These are phyloP conservation scores for Fragaria iinumae DNA, from an alignment of 306 rosid genomes.

Conservation along the genomic window DNA sequence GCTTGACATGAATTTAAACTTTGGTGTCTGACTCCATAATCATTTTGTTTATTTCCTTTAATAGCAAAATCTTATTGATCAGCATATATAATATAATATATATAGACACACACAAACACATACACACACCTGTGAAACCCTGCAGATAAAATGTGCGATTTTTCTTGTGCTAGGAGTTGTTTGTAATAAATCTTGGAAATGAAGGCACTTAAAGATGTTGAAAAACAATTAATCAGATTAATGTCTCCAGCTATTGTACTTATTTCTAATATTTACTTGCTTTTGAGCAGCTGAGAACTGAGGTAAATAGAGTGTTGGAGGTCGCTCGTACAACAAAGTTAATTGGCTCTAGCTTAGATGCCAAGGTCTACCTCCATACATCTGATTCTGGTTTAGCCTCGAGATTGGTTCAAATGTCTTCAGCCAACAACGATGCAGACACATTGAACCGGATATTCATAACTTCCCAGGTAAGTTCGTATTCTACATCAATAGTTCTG, in stretches of 20 bases:
- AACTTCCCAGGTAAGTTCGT: conserved; percentile 77
- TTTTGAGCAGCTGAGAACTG: conserved; percentile 78
- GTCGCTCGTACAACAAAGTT: conserved; percentile 72
- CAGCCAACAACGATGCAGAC: conserved; percentile 65
- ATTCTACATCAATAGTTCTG: neutral
- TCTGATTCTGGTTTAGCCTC: conserved; percentile 59
- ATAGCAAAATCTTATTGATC: neutral
- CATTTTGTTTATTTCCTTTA: neutral
- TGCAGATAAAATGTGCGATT: neutral
- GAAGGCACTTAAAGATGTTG: neutral
- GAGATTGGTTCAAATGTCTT: conserved; percentile 55
- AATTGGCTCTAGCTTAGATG: conserved; percentile 92
- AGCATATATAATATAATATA: neutral
- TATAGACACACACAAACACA: neutral
- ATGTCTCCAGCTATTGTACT: conserved; percentile 7
- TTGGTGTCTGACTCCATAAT: neutral
- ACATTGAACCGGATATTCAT: conserved; percentile 67
- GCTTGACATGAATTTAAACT: neutral
- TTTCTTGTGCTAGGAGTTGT: neutral
- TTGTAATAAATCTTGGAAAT: neutral
- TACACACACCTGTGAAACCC: neutral
- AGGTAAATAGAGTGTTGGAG: conserved; percentile 89
- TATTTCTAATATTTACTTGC: conserved; percentile 23
- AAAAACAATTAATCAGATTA: neutral
- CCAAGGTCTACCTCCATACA: conserved; percentile 71